Evolutionary conservation across 1,284 basidiomycete genomes (phyloP).

Genomic region (Apiotrichum domesticum): DNA sequence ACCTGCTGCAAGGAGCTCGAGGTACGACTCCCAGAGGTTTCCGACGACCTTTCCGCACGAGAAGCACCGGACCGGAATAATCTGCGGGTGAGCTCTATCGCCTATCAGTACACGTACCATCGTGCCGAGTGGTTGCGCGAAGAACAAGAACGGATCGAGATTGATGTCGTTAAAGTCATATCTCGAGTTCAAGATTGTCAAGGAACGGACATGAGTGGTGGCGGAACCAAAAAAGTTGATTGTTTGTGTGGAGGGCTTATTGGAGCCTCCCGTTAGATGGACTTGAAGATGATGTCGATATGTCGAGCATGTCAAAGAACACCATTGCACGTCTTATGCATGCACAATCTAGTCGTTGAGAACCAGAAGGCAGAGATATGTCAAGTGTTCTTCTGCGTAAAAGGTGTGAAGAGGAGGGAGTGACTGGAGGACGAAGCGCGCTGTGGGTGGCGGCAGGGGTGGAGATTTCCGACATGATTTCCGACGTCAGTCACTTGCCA

Average conservation of each 20-base stretch:
- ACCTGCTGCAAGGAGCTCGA: conserved; percentile 69
- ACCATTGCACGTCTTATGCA: too few species aligned
- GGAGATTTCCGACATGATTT: too few species aligned
- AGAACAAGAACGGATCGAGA: background rate
- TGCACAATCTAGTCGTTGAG: too few species aligned
- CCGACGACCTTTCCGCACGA: conserved; percentile 90
- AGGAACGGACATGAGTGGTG: background rate
- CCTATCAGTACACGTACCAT: background rate
- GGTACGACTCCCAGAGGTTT: conserved; percentile 83
- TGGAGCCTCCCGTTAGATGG: background rate
- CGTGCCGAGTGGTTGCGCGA: background rate
- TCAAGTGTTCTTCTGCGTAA: too few species aligned
- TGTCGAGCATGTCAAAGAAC: too few species aligned
- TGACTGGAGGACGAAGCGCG: too few species aligned
- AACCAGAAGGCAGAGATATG: too few species aligned
- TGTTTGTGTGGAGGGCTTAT: background rate
- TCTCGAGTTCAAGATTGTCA: background rate
- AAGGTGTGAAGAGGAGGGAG: too few species aligned
- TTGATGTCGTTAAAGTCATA: background rate
- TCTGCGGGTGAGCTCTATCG: conserved; percentile 23
- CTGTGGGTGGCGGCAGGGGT: too few species aligned
- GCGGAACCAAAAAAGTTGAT: background rate
- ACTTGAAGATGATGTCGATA: too few species aligned
- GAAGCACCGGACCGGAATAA: conserved; percentile 55
- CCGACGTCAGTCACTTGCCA: too few species aligned